phyloP scores from a whole-genome alignment of 179 eudicot species.

The Gypsophila paniculata region DNA sequence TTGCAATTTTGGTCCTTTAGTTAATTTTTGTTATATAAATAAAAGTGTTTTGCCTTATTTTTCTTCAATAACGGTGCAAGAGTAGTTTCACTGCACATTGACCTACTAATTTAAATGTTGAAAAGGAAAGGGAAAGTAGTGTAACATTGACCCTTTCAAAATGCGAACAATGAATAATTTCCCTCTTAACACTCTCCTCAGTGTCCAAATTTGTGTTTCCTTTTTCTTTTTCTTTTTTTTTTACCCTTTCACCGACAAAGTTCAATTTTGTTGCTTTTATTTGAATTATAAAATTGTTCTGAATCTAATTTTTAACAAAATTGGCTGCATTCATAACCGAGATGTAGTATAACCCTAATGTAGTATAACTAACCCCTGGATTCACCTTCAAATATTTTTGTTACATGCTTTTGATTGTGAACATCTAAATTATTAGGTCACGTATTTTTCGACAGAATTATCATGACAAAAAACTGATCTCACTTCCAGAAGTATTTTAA shows the following conservation, averaged over 20 bases:
- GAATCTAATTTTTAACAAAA: not conserved
- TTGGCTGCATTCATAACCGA: not conserved
- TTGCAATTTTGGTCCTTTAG: too few relatives aligned
- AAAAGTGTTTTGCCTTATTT: not conserved
- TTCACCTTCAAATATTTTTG: not conserved
- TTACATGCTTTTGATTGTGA: slow-evolving; percentile 2
- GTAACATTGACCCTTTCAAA: not conserved
- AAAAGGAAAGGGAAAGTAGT: not conserved
- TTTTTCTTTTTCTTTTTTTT: too few relatives aligned
- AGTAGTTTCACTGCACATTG: not conserved
- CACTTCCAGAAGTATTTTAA: not conserved
- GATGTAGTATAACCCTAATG: too few relatives aligned
- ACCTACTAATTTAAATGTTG: not conserved
- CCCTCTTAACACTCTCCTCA: too few relatives aligned
- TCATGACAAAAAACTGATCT: not conserved
- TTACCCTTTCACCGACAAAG: too few relatives aligned
- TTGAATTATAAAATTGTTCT: not conserved
- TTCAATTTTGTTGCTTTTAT: not conserved
- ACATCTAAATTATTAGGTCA: not conserved
- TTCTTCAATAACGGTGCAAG: not conserved
- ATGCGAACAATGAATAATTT: too few relatives aligned
- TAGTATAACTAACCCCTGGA: not conserved
- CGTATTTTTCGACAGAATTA: not conserved
- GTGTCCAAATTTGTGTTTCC: too few relatives aligned
- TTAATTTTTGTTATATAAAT: too few relatives aligned